These are phyloP conservation scores for Xylaria sp. DNA, from an alignment of 2,329 filamentous ascomycete species.

Conservation along the genomic window DNA sequence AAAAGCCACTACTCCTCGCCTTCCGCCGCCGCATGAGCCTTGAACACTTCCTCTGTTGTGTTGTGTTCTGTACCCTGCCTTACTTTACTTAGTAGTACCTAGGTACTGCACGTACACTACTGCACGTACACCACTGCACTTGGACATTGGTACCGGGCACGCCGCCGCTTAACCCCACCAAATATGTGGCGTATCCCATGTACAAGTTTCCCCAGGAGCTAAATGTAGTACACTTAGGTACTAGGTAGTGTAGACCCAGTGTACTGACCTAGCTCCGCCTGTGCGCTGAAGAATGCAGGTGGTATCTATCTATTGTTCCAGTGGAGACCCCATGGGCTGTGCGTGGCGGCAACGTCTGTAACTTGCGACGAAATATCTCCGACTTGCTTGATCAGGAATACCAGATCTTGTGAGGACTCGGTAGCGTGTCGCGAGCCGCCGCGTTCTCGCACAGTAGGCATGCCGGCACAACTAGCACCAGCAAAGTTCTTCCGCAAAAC, in stretches of 20 bases:
- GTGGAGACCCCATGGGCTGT: not conserved
- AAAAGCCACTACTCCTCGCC: not conserved
- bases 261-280: not conserved
- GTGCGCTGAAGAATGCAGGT: not conserved
- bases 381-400: not conserved
- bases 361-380: slow-evolving; percentile 21
- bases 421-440: no score
- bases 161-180: not conserved
- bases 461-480: not conserved
- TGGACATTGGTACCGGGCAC: slow-evolving; percentile 2
- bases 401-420: not conserved
- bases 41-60: not conserved
- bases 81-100: no score
- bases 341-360: not conserved
- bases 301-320: not conserved
- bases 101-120: not conserved
- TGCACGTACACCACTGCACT: not conserved
- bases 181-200: not conserved
- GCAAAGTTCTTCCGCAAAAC: not conserved
- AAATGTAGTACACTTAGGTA: not conserved
- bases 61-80: no score
- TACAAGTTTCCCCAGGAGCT: not conserved
- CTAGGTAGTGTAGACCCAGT: not conserved
- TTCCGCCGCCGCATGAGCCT: not conserved
- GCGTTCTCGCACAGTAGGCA: no score